These are phyloP conservation scores for Paramecium sexaurelia DNA, from an alignment of 73 alveolate genomes.

Conservation along the genomic window DNA sequence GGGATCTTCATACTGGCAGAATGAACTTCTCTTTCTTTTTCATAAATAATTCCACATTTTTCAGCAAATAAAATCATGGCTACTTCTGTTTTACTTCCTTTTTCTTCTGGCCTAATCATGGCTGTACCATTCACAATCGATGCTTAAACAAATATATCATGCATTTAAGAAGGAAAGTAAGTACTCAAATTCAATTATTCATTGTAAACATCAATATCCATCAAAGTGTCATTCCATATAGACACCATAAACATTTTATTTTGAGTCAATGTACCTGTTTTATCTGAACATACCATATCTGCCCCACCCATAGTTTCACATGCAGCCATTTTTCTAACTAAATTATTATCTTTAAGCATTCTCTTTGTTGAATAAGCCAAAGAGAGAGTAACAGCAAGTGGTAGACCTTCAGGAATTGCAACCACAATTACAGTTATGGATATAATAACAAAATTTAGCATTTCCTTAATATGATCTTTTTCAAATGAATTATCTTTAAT, in stretches of 20 bases:
- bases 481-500: conserved; percentile 39
- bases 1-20: conserved; percentile 69
- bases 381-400: conserved; percentile 80
- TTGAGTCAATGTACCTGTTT: conserved; percentile 91
- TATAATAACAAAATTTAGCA: conserved; percentile 72
- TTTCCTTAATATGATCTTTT: conserved; percentile 51
- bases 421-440: conserved; percentile 81
- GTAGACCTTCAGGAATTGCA: conserved; percentile 87
- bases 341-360: conserved; percentile 80
- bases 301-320: conserved; percentile 97
- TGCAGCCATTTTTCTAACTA: conserved; percentile 83
- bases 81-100: conserved; percentile 80
- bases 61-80: conserved; percentile 70
- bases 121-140: conserved; percentile 64
- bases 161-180: background rate
- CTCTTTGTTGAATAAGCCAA: conserved; percentile 81
- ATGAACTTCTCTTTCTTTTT: conserved; percentile 9
- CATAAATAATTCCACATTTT: conserved; percentile 54
- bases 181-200: background rate
- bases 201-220: conserved; percentile 48
- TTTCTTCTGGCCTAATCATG: conserved; percentile 64
- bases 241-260: conserved; percentile 59
- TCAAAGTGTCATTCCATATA: conserved; percentile 55
- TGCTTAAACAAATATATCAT: conserved; percentile 34
- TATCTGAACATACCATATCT: conserved; percentile 84